phyloP scores from a whole-genome alignment of 2,329 filamentous ascomycete species.

The Calonectria multiphialidica region DNA sequence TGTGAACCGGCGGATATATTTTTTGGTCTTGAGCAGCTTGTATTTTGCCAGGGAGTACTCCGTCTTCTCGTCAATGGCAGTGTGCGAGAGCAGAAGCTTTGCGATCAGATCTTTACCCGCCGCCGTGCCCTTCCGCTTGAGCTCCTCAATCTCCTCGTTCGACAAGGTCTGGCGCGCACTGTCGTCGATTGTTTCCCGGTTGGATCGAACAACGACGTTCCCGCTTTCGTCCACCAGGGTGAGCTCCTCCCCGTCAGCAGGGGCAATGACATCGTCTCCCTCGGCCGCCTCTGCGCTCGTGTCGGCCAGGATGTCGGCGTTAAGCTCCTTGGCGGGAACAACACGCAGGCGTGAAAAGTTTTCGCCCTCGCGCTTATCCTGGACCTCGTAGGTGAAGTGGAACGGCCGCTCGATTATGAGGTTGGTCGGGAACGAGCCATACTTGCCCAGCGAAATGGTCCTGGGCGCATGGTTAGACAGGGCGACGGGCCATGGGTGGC shows the following conservation, averaged over 20 bases:
- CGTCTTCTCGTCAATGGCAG: slow-evolving; percentile 93
- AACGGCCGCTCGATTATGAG: slow-evolving; percentile 92
- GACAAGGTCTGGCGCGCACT: slow-evolving; percentile 81
- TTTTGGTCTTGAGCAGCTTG: slow-evolving; percentile 92
- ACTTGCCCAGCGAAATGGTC: slow-evolving; percentile 90
- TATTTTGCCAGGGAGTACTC: slow-evolving; percentile 95
- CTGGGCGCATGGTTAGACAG: slow-evolving; percentile 60
- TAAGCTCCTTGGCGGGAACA: slow-evolving; percentile 84
- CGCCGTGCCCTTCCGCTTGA: slow-evolving; percentile 78
- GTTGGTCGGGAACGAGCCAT: slow-evolving; percentile 90
- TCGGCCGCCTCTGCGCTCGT: slow-evolving; percentile 55
- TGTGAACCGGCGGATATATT: slow-evolving; percentile 91
- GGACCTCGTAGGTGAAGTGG: slow-evolving; percentile 90
- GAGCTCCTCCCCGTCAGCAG: slow-evolving; percentile 55
- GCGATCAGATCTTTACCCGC: slow-evolving; percentile 91
- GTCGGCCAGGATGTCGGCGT: slow-evolving; percentile 79
- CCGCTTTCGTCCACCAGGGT: slow-evolving; percentile 58
- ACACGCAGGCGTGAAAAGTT: slow-evolving; percentile 79
- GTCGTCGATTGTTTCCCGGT: slow-evolving; percentile 71
- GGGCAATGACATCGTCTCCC: slow-evolving; percentile 55
- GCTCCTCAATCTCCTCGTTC: slow-evolving; percentile 80
- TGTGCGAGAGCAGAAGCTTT: slow-evolving; percentile 92
- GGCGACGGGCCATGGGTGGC: neutral
- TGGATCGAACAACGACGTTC: slow-evolving; percentile 64
- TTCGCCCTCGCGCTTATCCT: slow-evolving; percentile 76